Percentiles rank a stretch among this genome's conserved stretches.
Evolutionary conservation across 768 basidiomycete genomes (phyloP).

Genomic region (Termitomyces sp.): DNA sequence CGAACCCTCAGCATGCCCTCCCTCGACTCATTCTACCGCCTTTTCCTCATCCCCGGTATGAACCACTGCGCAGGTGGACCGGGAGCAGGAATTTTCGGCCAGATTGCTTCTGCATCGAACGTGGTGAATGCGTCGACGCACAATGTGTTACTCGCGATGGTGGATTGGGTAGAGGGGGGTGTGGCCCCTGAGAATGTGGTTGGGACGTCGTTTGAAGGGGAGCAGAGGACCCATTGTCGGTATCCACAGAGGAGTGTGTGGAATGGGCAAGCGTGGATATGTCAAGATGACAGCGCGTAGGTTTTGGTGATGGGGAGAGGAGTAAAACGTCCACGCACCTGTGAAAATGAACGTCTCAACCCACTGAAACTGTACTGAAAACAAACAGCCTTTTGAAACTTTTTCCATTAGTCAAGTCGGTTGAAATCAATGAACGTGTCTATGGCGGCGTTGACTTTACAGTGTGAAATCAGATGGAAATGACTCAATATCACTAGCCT

Average conservation of each 20-base stretch:
- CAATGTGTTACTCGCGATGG: constrained; percentile 1
- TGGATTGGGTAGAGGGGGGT: constrained; percentile 6
- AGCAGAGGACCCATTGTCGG: constrained; percentile 1
- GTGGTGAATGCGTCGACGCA: not conserved
- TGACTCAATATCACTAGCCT: no score
- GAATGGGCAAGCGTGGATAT: not conserved
- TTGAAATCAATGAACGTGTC: no score
- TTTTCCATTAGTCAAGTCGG: no score
- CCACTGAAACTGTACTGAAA: no score
- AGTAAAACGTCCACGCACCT: no score
- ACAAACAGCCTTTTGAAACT: no score
- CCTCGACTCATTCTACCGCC: constrained; percentile 9
- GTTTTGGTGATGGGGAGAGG: no score
- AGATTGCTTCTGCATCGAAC: not conserved
- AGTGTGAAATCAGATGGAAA: no score
- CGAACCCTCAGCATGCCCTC: not conserved
- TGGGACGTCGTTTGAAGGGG: not conserved
- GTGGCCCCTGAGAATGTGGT: not conserved
- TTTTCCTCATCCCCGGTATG: constrained; percentile 5
- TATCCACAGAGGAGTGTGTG: constrained; percentile 4
- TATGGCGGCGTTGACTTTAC: no score
- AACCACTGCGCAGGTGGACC: constrained; percentile 1
- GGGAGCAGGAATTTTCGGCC: not conserved
- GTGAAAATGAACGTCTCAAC: no score
- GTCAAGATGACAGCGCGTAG: not conserved